phyloP scores from a whole-genome alignment of 768 basidiomycete species.

The Pulveroboletus sp. region DNA sequence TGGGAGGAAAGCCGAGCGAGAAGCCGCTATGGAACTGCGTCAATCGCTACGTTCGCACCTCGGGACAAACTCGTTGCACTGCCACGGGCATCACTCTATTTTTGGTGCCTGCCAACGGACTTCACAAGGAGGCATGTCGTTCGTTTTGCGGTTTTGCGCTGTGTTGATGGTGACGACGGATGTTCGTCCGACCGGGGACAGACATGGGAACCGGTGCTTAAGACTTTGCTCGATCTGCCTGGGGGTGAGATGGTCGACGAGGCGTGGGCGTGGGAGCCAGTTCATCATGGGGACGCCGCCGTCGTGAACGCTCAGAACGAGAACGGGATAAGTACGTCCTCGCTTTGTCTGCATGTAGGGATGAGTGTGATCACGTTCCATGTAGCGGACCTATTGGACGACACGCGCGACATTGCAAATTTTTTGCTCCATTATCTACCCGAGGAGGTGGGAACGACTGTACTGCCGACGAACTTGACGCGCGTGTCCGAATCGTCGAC shows the following conservation, averaged over 20 bases:
- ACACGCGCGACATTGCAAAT: slow-evolving; percentile 72
- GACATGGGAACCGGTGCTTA: slow-evolving; percentile 77
- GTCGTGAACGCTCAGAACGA: slow-evolving; percentile 59
- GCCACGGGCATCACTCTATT: slow-evolving; percentile 53
- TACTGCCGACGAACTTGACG: slow-evolving; percentile 51
- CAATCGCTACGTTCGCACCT: slow-evolving; percentile 56
- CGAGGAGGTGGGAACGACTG: slow-evolving; percentile 24
- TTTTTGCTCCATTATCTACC: slow-evolving; percentile 72
- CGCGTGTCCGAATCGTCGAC: slow-evolving; percentile 45
- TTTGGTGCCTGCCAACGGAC: slow-evolving; percentile 81
- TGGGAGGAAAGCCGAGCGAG: slow-evolving; percentile 16
- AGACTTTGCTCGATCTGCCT: slow-evolving; percentile 44
- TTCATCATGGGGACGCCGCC: slow-evolving; percentile 83
- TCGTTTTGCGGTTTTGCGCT: background rate
- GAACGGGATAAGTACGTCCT: slow-evolving; percentile 53
- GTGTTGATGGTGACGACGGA: background rate
- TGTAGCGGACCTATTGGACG: slow-evolving; percentile 74
- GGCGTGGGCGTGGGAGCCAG: slow-evolving; percentile 80
- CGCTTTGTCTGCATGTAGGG: background rate
- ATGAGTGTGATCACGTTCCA: background rate
- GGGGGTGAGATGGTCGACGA: slow-evolving; percentile 51
- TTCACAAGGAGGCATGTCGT: slow-evolving; percentile 72
- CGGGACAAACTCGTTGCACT: background rate
- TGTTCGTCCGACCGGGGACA: slow-evolving; percentile 25
- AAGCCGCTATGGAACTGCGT: slow-evolving; percentile 62